Evolutionary conservation across 306 rosid species (phyloP), one percentile per base, ranked within the genome.

Genomic region (Delonix regia): DNA sequence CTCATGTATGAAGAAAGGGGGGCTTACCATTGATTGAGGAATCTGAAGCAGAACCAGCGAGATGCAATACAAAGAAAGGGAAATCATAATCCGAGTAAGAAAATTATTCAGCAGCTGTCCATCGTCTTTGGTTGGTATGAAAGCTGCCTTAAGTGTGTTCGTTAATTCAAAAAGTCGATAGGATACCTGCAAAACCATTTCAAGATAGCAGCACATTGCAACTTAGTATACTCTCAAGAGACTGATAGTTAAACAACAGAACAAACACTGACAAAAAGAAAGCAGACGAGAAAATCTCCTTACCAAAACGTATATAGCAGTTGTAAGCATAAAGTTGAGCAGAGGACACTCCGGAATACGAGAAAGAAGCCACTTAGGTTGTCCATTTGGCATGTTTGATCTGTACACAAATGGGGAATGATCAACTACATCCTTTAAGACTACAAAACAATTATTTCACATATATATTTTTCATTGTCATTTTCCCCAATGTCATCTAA

Each of bases 301-400:
- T 88, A 95, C 94, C 77, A 95, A 80, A 81, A 90, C 48, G 81
- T 91, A 95, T 75, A 91, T 81, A 59, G 98, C 96, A 66, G 96
- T 93, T 48, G 94, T 88, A 66, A 95, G 94, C 96, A 89, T 89
- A 86, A 95, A 91, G 84, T 95, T 95, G 75, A 95, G 98, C 92
- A 95, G 28, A 7, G 98, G 97, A 85, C 87, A 89, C 66, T 90
- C 91, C 21, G 98, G 98, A 69, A 95, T 87, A 81, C 93, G 27
- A 53, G 90, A 93, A 81, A 95, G 99, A 85, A 93, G 98, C 98
- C 98, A 93, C 87, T 95, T 93, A 28, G 98, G 98, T 85, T 95
- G 99, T 83, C 99, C 98, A 60, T 95, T 85, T 49, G 98, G 97
- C 68, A 86, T 65, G 79, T 90, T 95, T 44, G 99, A 91, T 81